Evolutionary conservation across 495 filamentous ascomycete genomes (phyloP).

Genomic region (Podospora fimiseda): DNA sequence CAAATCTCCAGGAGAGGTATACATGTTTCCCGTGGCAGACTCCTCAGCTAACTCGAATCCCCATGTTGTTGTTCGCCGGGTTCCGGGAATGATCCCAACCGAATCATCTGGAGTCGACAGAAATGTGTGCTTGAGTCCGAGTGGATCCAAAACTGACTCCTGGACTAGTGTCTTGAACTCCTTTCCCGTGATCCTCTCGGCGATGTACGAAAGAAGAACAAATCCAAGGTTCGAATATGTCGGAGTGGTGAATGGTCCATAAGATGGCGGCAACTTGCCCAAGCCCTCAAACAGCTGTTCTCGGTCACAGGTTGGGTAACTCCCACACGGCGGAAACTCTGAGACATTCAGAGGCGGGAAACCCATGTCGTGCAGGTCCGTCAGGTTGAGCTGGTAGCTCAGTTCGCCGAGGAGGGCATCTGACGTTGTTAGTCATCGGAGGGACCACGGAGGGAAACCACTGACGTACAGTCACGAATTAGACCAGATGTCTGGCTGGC

Average conservation of each 20-base stretch:
- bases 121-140: slow-evolving; percentile 39
- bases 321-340: slow-evolving; percentile 41
- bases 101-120: slow-evolving; percentile 26
- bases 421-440: too few relatives aligned
- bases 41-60: slow-evolving; percentile 30
- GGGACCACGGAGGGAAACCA: too few relatives aligned
- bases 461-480: slow-evolving; percentile 34
- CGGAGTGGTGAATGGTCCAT: slow-evolving; percentile 31
- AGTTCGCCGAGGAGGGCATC: slow-evolving; percentile 37
- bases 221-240: slow-evolving; percentile 37
- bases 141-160: slow-evolving; percentile 32
- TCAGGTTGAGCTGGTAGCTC: slow-evolving; percentile 30
- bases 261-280: slow-evolving; percentile 30
- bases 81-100: slow-evolving; percentile 32
- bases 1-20: slow-evolving; percentile 46
- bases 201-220: slow-evolving; percentile 31
- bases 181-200: slow-evolving; percentile 34
- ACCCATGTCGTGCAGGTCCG: slow-evolving; percentile 20
- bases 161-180: slow-evolving; percentile 33
- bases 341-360: slow-evolving; percentile 33
- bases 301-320: slow-evolving; percentile 31
- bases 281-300: slow-evolving; percentile 36
- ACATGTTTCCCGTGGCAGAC: slow-evolving; percentile 49
- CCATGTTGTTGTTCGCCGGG: slow-evolving; percentile 23
- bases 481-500: slow-evolving; percentile 49